Percentiles rank a stretch among this genome's conserved stretches.
Conservation (phyloP, 495 filamentous ascomycete species). For the Terfezia claveryi region DNA sequence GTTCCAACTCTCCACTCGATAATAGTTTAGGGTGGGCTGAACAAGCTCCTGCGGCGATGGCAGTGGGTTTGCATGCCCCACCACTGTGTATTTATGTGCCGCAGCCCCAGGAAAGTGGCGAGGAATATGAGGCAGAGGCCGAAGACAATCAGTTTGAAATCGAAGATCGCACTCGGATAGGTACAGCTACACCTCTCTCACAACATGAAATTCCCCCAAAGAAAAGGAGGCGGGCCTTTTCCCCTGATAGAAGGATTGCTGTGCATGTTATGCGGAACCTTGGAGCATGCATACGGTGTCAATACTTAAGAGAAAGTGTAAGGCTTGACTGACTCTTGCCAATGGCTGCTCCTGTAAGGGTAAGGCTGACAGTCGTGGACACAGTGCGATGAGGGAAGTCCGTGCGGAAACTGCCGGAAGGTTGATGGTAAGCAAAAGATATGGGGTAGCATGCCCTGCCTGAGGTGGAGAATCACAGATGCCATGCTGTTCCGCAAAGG, state of each 20-base stretch:
- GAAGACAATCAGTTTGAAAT: no score
- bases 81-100: no score
- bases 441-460: not conserved
- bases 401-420: not conserved
- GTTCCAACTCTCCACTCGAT: no score
- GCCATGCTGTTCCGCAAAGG: not conserved
- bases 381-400: not conserved
- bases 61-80: no score
- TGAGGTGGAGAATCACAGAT: not conserved
- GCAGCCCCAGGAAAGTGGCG: no score
- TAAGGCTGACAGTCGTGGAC: not conserved
- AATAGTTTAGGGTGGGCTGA: no score
- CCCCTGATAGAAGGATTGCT: not conserved
- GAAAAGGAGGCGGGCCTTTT: not conserved
- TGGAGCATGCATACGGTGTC: not conserved
- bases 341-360: not conserved
- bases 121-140: no score
- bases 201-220: not conserved
- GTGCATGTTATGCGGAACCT: not conserved
- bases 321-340: not conserved
- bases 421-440: not conserved
- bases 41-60: no score
- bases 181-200: no score
- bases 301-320: not conserved
- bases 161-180: no score